Base-by-base conservation (phyloP, 176 grass and related monocot species). In the Panicum miliaceum region DNA sequence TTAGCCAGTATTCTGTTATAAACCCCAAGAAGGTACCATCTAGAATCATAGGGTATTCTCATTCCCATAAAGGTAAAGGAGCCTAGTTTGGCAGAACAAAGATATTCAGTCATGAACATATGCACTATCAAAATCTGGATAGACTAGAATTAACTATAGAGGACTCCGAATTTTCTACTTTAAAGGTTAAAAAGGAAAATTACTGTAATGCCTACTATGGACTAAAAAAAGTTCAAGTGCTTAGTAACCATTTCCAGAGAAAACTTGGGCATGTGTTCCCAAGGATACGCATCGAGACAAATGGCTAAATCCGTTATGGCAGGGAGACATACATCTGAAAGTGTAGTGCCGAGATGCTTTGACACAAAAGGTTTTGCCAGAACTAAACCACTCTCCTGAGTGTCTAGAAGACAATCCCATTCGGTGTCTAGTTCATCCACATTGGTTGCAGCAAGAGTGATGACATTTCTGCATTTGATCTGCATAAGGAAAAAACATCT, bases 381-480 rank as follows among this genome's bases (percentile, higher is more conserved):
- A 37, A 73, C 62, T 84, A 97, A 82, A 75, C 87, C 87, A n/a
- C 83, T 89, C 82, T 85, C 86, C 68, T 85, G 89, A 29, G 90
- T 92, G 26, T 92, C 87, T 38, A 96, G 22, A 89, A 99, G 91
- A 89, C 93, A 99, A 87, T 86, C 89, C 93, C 93, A 99, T 67
- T 96, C 87, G 12, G 79, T 92, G 43, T 92, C 87, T 67, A 99
- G 89, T 82, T 99, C 96, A 87, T 61, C 68, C 73, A 86, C 41
- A 87, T 99, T 99, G 85, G 93, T 96, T 85, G 96, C 93, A 74
- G 91, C 83, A 78, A 99, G 86, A 85, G 91, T 84, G 45, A 92
- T 87, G 50, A 90, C 91, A 92, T 99, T 99, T 87, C 86, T 88
- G 88, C 96, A 99, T 90, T 99, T 99, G 65, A 99, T 94, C 96